These are phyloP conservation scores for Talaromyces liani DNA, from an alignment of 495 filamentous ascomycete genomes.

Conservation along the genomic window DNA sequence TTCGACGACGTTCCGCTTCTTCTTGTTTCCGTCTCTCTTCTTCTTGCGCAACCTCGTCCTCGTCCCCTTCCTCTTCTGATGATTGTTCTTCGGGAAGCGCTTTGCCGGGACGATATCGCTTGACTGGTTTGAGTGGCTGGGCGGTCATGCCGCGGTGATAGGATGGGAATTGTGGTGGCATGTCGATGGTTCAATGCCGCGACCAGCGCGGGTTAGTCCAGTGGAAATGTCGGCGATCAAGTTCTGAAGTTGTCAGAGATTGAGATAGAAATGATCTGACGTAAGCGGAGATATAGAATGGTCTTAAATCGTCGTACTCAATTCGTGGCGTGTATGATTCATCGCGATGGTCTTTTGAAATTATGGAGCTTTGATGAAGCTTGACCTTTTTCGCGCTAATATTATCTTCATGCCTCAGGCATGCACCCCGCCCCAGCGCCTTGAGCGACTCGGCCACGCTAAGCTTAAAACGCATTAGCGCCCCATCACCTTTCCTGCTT, in stretches of 20 bases:
- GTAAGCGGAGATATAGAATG: neutral
- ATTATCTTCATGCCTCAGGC: neutral
- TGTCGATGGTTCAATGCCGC: conserved; percentile 1
- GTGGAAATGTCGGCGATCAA: conserved; percentile 16
- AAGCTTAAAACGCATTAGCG: neutral
- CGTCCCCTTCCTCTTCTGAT: conserved; percentile 52
- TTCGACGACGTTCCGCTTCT: conserved; percentile 23
- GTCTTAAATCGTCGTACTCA: neutral
- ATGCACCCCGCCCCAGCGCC: neutral
- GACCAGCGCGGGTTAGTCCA: neutral
- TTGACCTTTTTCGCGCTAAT: neutral
- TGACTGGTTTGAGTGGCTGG: conserved; percentile 70
- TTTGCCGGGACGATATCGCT: conserved; percentile 81
- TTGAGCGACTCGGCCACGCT: neutral
- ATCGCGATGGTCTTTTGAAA: neutral
- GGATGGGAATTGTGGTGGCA: conserved; percentile 43
- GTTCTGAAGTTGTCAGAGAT: neutral
- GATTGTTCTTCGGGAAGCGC: conserved; percentile 57
- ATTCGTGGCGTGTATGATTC: neutral
- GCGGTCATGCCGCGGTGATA: conserved; percentile 84
- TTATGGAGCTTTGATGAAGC: neutral
- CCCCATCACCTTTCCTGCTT: neutral
- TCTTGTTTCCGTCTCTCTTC: conserved; percentile 24
- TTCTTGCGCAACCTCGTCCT: conserved; percentile 41
- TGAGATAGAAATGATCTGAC: neutral